Percentiles rank a stretch among this genome's conserved stretches.
phyloP scores from a whole-genome alignment of 805 yeast genomes.

The Myxozyma sirexii region DNA sequence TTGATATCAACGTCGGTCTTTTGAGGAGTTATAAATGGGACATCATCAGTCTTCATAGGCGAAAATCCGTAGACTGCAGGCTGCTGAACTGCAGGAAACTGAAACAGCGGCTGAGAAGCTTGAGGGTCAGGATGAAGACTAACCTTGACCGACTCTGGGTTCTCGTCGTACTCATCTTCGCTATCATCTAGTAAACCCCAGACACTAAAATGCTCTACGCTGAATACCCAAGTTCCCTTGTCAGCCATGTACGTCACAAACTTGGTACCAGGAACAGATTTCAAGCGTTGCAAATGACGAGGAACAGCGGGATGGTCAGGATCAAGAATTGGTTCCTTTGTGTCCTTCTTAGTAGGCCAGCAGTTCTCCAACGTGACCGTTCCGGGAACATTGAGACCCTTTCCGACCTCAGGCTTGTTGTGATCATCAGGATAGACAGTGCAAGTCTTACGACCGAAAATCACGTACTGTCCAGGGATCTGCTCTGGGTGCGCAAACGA shows the following conservation, averaged over 20 bases:
- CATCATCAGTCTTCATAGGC: conserved; percentile 39
- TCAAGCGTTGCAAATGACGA: conserved; percentile 68
- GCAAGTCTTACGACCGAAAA: conserved; percentile 62
- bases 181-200: conserved; percentile 86
- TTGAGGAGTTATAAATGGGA: conserved; percentile 29
- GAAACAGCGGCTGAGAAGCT: neutral
- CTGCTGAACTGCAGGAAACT: conserved; percentile 1
- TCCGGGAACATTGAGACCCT: conserved; percentile 80
- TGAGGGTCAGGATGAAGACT: neutral
- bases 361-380: conserved; percentile 75
- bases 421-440: conserved; percentile 71
- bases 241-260: conserved; percentile 78
- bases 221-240: conserved; percentile 52
- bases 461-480: conserved; percentile 66
- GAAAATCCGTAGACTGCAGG: conserved; percentile 14
- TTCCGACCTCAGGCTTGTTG: conserved; percentile 67
- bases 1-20: neutral
- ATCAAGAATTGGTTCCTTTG: conserved; percentile 73
- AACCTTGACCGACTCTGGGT: conserved; percentile 39
- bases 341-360: conserved; percentile 75
- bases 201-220: conserved; percentile 77
- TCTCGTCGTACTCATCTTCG: conserved; percentile 55
- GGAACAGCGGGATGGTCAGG: conserved; percentile 71
- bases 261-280: conserved; percentile 58
- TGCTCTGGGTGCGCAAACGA: conserved; percentile 60